Evolutionary conservation across 2,329 filamentous ascomycete species (phyloP).

Genomic region (Ophiocordyceps unilateralis): DNA sequence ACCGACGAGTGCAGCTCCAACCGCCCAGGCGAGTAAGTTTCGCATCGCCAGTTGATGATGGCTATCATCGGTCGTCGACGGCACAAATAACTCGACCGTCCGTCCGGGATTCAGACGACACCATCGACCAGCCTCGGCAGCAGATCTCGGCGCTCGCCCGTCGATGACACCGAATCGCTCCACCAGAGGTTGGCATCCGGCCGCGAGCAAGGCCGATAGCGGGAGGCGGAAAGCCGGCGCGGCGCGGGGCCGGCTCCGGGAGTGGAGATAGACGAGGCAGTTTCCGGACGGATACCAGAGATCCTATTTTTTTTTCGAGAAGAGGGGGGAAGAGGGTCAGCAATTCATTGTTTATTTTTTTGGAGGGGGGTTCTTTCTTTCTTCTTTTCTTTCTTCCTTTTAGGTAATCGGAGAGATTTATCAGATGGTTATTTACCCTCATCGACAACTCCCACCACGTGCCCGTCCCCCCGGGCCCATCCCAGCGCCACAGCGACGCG

Average conservation of each 20-base stretch:
- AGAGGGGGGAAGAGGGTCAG: too few species aligned
- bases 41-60: conserved; percentile 51
- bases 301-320: conserved; percentile 51
- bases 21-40: conserved; percentile 60
- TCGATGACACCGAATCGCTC: conserved; percentile 27
- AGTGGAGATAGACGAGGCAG: conserved; percentile 53
- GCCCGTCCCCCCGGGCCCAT: conserved; percentile 1
- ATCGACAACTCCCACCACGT: neutral
- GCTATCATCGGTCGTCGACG: conserved; percentile 33
- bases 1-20: conserved; percentile 49
- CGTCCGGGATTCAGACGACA: conserved; percentile 12
- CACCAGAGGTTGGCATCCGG: conserved; percentile 43
- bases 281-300: conserved; percentile 52
- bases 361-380: too few species aligned
- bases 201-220: conserved; percentile 35
- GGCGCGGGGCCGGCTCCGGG: conserved; percentile 43
- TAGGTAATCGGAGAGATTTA: neutral
- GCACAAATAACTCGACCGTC: conserved; percentile 49
- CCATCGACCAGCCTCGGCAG: conserved; percentile 15
- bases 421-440: neutral
- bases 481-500: conserved; percentile 4
- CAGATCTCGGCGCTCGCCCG: conserved; percentile 7
- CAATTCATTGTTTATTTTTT: too few species aligned
- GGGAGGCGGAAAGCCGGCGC: conserved; percentile 53
- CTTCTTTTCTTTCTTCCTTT: neutral